Base-by-base conservation (phyloP, 306 rosid genomes). In the Cucumis hystrix region DNA sequence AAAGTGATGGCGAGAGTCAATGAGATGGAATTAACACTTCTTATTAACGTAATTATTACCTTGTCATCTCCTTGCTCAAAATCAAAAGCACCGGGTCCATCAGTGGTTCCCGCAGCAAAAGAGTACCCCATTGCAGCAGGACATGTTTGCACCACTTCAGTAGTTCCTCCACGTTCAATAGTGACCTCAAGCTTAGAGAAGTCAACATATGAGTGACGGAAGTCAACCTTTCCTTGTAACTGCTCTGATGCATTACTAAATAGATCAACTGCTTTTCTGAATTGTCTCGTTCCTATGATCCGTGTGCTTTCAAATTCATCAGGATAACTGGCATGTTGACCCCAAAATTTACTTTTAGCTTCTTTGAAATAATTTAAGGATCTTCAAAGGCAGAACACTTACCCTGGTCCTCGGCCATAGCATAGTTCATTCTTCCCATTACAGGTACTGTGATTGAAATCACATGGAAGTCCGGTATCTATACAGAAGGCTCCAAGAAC, bases 261-360 rank as follows among this genome's bases (percentile, higher is more conserved):
- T 79, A 93, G 97, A 72, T 87, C 91, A 47, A 79, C 92, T 63
- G 98, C 97, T 80, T 88, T 93, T 88, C 62, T 87, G 61, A 87
- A 87, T 84, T 93, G 98, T 80, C 94, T 87, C 77, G 91, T 92
- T 15, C 92, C 98, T 68, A 93, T 91, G 54, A 91, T 87, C 58
- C 98, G 94, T 7, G 98, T 93, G 82, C 98, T 91, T 85, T 91
- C 97, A 84, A 93, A 90, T 83, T 93, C 98, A 80, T 93, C 97
- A 18, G 98, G 98, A 80, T 88, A 88, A 68, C 98, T 93, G 91
- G 66, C 85, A 84, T 35, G 41, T 77, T 68, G 78, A 79, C 72
- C 52, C 57, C 37, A 70, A 40, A 37, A 67, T 80, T 75, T 75
- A 35, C 35, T 30, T 51, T 40, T 17, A 60, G 80, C 72, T 72